Conservation (phyloP, 2,329 filamentous ascomycete genomes). For the Penicillium sp. region DNA sequence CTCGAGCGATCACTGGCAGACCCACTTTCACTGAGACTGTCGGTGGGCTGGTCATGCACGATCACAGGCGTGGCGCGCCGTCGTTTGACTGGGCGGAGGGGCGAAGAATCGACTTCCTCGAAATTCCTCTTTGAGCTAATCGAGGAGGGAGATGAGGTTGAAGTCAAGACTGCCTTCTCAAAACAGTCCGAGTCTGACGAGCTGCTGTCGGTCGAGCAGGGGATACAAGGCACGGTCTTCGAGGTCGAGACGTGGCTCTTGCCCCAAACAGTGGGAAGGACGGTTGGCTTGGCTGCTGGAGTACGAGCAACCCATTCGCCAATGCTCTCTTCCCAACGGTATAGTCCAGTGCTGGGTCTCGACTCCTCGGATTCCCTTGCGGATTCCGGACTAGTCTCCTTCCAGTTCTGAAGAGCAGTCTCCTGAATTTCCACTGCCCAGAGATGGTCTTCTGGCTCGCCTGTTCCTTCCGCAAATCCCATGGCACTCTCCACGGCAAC, state of each 20-base stretch:
- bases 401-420: slow-evolving; percentile 16
- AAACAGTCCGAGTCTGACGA: slow-evolving; percentile 19
- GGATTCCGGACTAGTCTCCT: slow-evolving; percentile 8
- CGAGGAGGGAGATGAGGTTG: slow-evolving; percentile 30
- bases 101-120: slow-evolving; percentile 10
- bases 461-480: slow-evolving; percentile 36
- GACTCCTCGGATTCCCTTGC: slow-evolving; percentile 12
- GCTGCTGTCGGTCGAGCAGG: slow-evolving; percentile 24
- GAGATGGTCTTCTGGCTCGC: slow-evolving; percentile 34
- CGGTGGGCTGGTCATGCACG: slow-evolving; percentile 7
- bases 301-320: slow-evolving; percentile 52
- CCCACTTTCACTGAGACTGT: slow-evolving; percentile 1
- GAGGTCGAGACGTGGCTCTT: slow-evolving; percentile 6
- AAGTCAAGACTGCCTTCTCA: slow-evolving; percentile 22
- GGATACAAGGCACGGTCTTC: slow-evolving; percentile 9
- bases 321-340: slow-evolving; percentile 54
- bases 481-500: slow-evolving; percentile 38
- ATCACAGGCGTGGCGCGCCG: slow-evolving; percentile 17
- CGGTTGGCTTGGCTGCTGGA: slow-evolving; percentile 32
- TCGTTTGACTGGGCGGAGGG: slow-evolving; percentile 22
- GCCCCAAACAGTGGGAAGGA: slow-evolving; percentile 2
- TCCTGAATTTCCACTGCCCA: slow-evolving; percentile 40
- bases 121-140: slow-evolving; percentile 19
- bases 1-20: slow-evolving; percentile 1
- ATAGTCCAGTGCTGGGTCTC: slow-evolving; percentile 21